These are phyloP conservation scores for Anisogramma anomala DNA, from an alignment of 2,329 filamentous ascomycete genomes.

Conservation along the genomic window DNA sequence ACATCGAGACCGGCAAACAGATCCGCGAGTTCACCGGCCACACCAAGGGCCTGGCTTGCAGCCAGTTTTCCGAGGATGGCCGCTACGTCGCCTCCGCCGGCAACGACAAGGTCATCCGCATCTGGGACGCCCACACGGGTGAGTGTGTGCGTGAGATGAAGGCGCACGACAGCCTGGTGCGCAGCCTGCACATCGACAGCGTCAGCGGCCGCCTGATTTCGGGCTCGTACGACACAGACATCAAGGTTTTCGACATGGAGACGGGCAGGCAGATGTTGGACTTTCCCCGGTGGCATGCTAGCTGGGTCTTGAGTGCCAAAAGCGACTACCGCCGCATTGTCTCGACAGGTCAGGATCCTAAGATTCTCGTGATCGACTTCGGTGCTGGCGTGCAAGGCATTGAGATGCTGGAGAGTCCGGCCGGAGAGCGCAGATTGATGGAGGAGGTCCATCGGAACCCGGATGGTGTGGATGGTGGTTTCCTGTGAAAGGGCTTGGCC, in stretches of 20 bases:
- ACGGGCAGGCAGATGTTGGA: slow-evolving; percentile 67
- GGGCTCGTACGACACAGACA: slow-evolving; percentile 88
- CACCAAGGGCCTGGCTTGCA: slow-evolving; percentile 87
- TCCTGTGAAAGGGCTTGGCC: slow-evolving; percentile 1
- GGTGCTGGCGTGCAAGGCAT: slow-evolving; percentile 50
- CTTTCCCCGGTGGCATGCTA: slow-evolving; percentile 89
- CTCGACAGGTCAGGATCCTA: slow-evolving; percentile 85
- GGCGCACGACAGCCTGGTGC: slow-evolving; percentile 76
- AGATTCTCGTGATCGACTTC: slow-evolving; percentile 91
- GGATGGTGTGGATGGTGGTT: slow-evolving; percentile 5
- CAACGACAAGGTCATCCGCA: slow-evolving; percentile 89
- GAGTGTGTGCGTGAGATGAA: slow-evolving; percentile 68
- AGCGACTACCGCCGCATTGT: slow-evolving; percentile 91
- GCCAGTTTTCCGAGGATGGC: slow-evolving; percentile 93
- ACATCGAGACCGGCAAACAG: slow-evolving; percentile 75
- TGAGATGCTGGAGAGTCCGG: slow-evolving; percentile 42
- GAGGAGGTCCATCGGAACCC: background rate
- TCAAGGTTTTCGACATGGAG: slow-evolving; percentile 86
- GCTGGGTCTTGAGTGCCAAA: slow-evolving; percentile 94
- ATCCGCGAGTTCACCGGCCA: slow-evolving; percentile 85
- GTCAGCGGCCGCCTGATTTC: slow-evolving; percentile 77
- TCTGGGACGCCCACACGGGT: slow-evolving; percentile 89
- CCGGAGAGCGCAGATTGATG: slow-evolving; percentile 6
- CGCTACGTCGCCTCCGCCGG: slow-evolving; percentile 86
- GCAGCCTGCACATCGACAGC: slow-evolving; percentile 82